Evolutionary conservation across 1,284 basidiomycete species (phyloP), one percentile per base, ranked within the genome.

Genomic region (Cryptococcus floricola): DNA sequence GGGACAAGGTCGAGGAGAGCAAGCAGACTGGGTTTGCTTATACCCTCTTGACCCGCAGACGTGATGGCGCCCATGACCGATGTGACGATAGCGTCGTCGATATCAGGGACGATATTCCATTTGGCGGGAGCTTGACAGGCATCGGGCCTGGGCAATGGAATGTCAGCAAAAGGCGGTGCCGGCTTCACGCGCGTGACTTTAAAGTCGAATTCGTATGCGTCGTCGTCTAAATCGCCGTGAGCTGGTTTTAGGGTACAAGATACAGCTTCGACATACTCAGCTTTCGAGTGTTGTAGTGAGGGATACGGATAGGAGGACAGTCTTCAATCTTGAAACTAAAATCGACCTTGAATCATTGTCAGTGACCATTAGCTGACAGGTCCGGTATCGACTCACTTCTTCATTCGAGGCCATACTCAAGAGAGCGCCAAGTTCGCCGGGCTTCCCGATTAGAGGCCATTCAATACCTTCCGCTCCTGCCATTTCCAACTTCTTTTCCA

Each of bases 401-500:
- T 65, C 53, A 39, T 70, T 66, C 12, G 74, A 75, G 2, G 69
- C 67, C 63, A 74, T 59, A 23, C 62, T 53, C 64, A 73, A 63
- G 53, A 74, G 53, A 2, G 59, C 56, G 8, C 70, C 71, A n/a
- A 73, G 51, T 42, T 74, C 69, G 12, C 73, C 73, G 7, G 57
- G 46, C 9, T 59, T 52, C 5, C 68, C 68, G 9, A 72, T 56
- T 16, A 71, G 39, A 1, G 69, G 66, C 70, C 70, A 74, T 23
- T 60, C 51, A 4, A 69, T 39, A 2, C 56, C 58, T 13, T 53
- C 60, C n/a, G 80, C 77, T 18, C 48, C 38, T 37, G 79, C 74
- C n/a, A 47, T 31, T 9, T 70, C 65, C 43, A 81, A 79, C 14
- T 84, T 72, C 9, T 85, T 83, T 54, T 87, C 85, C 23, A 89